Percentiles rank a stretch among this genome's conserved stretches.
Conservation (phyloP, 78 protist genomes). For the Tieghemostelium lacteum region DNA sequence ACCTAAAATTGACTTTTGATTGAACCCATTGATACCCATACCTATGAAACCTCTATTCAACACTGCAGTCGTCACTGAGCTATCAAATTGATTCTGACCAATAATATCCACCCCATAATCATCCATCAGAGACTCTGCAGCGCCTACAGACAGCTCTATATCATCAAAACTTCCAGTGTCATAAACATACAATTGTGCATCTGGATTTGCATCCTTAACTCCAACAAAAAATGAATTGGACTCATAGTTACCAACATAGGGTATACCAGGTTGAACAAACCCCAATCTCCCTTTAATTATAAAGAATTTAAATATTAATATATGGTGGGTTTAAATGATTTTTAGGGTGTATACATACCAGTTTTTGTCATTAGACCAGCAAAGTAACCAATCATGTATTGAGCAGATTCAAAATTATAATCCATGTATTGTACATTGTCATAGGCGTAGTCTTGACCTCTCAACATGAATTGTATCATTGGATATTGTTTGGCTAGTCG, state of each 20-base stretch:
- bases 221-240: slow-evolving; percentile 12
- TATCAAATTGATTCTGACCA: slow-evolving; percentile 22
- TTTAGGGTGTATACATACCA: too few species aligned
- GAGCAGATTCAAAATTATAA: not conserved
- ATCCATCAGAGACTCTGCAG: not conserved
- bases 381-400: slow-evolving; percentile 28
- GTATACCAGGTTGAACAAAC: slow-evolving; percentile 5
- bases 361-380: too few species aligned
- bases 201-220: not conserved
- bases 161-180: slow-evolving; percentile 11
- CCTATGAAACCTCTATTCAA: not conserved
- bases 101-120: slow-evolving; percentile 1
- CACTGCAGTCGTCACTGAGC: not conserved
- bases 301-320: too few species aligned
- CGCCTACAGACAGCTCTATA: not conserved
- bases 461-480: not conserved
- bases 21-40: slow-evolving; percentile 58
- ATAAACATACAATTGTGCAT: not conserved
- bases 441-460: not conserved
- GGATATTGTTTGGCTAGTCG: slow-evolving; percentile 1
- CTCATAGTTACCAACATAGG: not conserved
- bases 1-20: slow-evolving; percentile 18
- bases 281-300: too few species aligned
- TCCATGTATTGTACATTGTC: not conserved
- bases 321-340: too few species aligned